Conservation (phyloP, 371 early-diverging fungal species). For the Cokeromyces recurvatus region DNA sequence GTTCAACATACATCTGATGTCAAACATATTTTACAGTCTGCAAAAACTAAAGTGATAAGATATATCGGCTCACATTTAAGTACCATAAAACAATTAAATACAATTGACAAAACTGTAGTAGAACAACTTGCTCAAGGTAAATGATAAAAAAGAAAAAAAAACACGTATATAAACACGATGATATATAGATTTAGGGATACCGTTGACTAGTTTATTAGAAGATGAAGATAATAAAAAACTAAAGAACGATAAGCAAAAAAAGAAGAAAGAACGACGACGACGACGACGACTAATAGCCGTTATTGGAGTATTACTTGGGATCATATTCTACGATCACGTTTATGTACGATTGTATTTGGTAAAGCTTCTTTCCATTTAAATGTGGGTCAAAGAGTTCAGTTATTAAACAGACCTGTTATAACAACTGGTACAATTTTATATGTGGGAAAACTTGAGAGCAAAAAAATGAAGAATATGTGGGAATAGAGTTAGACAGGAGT, state of each 20-base stretch:
- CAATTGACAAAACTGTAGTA: constrained; percentile 18
- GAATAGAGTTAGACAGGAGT: constrained; percentile 22
- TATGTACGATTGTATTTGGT: constrained; percentile 8
- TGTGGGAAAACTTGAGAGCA: constrained; percentile 13
- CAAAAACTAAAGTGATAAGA: constrained; percentile 12
- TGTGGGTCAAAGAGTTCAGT: constrained; percentile 20
- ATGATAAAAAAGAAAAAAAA: not conserved
- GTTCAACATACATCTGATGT: constrained; percentile 17
- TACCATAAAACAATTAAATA: constrained; percentile 15
- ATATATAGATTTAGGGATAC: constrained; percentile 9
- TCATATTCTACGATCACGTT: constrained; percentile 4
- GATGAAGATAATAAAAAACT: constrained; percentile 6
- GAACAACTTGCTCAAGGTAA: constrained; percentile 25
- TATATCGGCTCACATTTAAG: constrained; percentile 17
- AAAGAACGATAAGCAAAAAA: too few species aligned
- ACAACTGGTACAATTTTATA: constrained; percentile 24
- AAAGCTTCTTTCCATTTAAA: constrained; percentile 10
- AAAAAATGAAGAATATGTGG: constrained; percentile 9
- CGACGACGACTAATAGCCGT: too few species aligned
- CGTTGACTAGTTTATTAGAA: not conserved
- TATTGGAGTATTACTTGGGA: too few species aligned
- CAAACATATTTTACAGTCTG: constrained; percentile 17
- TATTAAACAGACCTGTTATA: constrained; percentile 21
- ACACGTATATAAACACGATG: not conserved
- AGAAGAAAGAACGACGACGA: not conserved